These are phyloP conservation scores for Saccharomycopsis lassenensis DNA, from an alignment of 805 yeast genomes.

Conservation along the genomic window DNA sequence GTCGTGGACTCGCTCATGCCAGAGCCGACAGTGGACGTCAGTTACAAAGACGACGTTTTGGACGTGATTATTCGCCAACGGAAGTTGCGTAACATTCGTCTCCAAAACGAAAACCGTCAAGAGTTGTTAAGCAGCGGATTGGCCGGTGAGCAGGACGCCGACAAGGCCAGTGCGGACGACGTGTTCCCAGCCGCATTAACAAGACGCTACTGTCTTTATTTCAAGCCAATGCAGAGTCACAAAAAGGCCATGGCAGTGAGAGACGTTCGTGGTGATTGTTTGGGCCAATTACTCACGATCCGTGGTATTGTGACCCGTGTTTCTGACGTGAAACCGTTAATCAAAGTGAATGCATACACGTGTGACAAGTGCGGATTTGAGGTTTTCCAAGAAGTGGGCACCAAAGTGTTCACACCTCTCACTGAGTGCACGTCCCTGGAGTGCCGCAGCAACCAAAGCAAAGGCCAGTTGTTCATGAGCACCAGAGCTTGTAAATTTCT, in stretches of 20 bases:
- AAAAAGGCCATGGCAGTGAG: slow-evolving; percentile 73
- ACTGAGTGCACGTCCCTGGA: slow-evolving; percentile 74
- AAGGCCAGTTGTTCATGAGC: slow-evolving; percentile 83
- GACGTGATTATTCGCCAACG: slow-evolving; percentile 92
- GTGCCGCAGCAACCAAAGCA: slow-evolving; percentile 67
- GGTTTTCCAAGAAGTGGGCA: slow-evolving; percentile 86
- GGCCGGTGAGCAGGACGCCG: slow-evolving; percentile 23
- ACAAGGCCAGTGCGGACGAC: slow-evolving; percentile 27
- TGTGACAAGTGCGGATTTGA: slow-evolving; percentile 97
- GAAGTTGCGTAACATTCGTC: slow-evolving; percentile 65
- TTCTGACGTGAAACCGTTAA: slow-evolving; percentile 90
- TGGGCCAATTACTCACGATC: slow-evolving; percentile 83
- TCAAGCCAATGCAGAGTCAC: slow-evolving; percentile 57
- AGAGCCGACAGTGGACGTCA: slow-evolving; percentile 66
- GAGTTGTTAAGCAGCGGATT: slow-evolving; percentile 40
- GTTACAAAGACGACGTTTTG: slow-evolving; percentile 78
- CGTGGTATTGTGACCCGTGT: slow-evolving; percentile 93
- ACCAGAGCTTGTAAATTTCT: slow-evolving; percentile 94
- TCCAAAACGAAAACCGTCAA: slow-evolving; percentile 54
- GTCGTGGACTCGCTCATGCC: slow-evolving; percentile 81
- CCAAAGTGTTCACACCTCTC: slow-evolving; percentile 79
- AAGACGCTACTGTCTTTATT: slow-evolving; percentile 78
- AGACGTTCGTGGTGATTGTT: slow-evolving; percentile 69
- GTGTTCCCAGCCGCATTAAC: slow-evolving; percentile 79
- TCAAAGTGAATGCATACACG: slow-evolving; percentile 86